Base-by-base conservation (phyloP, 352 stramenopile genomes). In the Pythium biforme region DNA sequence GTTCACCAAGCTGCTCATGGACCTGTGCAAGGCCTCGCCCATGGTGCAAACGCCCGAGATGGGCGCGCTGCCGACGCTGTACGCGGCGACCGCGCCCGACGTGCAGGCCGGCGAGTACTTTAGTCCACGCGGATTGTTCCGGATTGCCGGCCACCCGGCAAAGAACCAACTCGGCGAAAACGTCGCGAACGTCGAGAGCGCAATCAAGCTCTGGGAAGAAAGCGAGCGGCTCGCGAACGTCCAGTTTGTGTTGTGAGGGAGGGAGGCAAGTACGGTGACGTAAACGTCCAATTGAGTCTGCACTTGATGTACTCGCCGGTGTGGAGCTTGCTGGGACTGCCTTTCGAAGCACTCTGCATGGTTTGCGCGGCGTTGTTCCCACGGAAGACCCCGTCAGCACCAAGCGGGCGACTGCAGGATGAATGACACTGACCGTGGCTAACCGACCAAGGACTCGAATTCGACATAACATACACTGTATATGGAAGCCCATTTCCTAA, bases 1-100 rank as follows among this genome's bases (percentile, higher is more conserved):
- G 56, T 57, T 69, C 10, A 8, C 54, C 40, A 45, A 67, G 11
- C 60, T 76, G 22, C 39, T 73, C 12, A 34, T 63, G 67, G 43
- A 34, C 31, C 64, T 64, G 31, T 34, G 31, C 31, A 34, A 34
- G 4, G 25, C 40, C 47, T 54, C 26, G 9, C 72, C 74, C 26
- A 47, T 84, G 29, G 69, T 66, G 19, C 76, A 87, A 39, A 70
- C 69, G 40, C 53, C 69, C 29, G 73, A 77, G 27, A 79, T 80
- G 49, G 79, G 79, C 23, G 65, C 71, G 19, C 37, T 85, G 27
- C 62, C 76, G 19, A 72, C 68, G 11, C 52, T 88, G 49, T 85
- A 75, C 33, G 79, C 75, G 9, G 77, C 77, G 4, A 81, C 74
- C 3, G 75, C 29, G 15, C 49, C 0, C 45, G 58, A 10, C 70